Evolutionary conservation across 192 early-diverging fungal genomes (phyloP).

Genomic region (Chytriomyces sp.): DNA sequence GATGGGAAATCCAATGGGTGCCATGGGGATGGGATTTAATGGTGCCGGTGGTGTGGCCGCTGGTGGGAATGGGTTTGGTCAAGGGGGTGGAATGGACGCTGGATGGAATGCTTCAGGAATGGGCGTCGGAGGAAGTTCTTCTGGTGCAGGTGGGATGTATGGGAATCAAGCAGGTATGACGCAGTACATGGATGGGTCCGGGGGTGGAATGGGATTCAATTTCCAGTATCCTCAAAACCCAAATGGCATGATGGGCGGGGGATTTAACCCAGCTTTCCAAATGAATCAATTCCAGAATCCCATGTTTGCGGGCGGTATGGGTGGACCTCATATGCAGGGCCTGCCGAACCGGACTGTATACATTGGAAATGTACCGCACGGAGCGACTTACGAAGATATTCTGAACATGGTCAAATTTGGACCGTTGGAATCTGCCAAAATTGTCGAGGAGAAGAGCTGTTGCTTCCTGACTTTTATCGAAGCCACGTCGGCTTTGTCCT

Average conservation of each 20-base stretch:
- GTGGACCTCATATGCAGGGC: background rate
- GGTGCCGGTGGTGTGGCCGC: background rate
- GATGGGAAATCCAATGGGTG: background rate
- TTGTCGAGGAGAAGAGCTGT: constrained; percentile 78
- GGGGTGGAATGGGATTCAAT: background rate
- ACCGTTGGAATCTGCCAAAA: constrained; percentile 69
- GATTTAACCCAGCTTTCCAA: background rate
- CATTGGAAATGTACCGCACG: constrained; percentile 75
- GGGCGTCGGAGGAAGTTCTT: background rate
- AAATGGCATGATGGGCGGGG: background rate
- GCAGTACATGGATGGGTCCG: too few relatives aligned
- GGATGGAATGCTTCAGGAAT: background rate
- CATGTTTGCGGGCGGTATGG: constrained; percentile 3
- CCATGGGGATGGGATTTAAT: background rate
- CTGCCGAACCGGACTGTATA: constrained; percentile 79
- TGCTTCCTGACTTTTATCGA: constrained; percentile 84
- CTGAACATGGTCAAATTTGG: constrained; percentile 75
- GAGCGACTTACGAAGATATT: constrained; percentile 64
- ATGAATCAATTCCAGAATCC: constrained; percentile 8
- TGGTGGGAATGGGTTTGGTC: background rate
- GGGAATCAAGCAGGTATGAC: background rate
- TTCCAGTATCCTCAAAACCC: background rate
- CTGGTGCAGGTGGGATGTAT: background rate
- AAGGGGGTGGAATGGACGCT: background rate
- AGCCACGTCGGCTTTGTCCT: constrained; percentile 61